phyloP scores from a whole-genome alignment of 2,329 filamentous ascomycete genomes.

The Immersiporthe knoxdaviesiana region DNA sequence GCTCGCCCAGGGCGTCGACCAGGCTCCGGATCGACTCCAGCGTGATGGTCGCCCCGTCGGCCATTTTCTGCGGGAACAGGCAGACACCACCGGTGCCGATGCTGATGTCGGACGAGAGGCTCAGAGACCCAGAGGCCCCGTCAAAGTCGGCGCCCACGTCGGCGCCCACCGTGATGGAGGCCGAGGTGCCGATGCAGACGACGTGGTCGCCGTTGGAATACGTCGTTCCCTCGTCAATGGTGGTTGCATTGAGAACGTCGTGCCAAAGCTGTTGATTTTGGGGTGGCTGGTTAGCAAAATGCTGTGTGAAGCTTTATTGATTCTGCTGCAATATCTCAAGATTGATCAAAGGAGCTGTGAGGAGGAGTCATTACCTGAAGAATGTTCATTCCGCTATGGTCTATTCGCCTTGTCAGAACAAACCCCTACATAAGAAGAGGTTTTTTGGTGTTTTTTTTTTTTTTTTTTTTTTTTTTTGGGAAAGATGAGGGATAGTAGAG shows the following conservation, averaged over 20 bases:
- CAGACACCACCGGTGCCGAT: background rate
- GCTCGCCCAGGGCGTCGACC: constrained; percentile 1
- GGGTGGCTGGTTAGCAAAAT: background rate
- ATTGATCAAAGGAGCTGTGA: background rate
- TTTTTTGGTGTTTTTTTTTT: too few species aligned
- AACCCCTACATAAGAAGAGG: background rate
- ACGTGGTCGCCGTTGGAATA: constrained; percentile 12
- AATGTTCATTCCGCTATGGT: background rate
- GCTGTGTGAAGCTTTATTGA: too few species aligned
- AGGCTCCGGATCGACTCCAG: constrained; percentile 4
- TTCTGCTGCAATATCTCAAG: too few species aligned
- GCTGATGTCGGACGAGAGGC: background rate
- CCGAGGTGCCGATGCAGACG: constrained; percentile 7
- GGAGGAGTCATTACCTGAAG: background rate
- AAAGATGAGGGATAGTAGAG: too few species aligned
- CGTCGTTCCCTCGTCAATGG: background rate
- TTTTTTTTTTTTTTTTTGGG: too few species aligned
- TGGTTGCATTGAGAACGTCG: constrained; percentile 7
- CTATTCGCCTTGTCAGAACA: background rate
- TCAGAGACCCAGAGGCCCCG: background rate
- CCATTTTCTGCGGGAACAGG: constrained; percentile 6
- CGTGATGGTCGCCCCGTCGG: background rate
- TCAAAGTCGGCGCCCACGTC: background rate
- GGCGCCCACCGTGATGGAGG: constrained; percentile 1
- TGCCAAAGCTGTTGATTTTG: background rate